A percentile compares a stretch with the other conserved stretches of the same genome.
Conservation (phyloP, 352 stramenopile species). For the Globisporangium recalcitrans region DNA sequence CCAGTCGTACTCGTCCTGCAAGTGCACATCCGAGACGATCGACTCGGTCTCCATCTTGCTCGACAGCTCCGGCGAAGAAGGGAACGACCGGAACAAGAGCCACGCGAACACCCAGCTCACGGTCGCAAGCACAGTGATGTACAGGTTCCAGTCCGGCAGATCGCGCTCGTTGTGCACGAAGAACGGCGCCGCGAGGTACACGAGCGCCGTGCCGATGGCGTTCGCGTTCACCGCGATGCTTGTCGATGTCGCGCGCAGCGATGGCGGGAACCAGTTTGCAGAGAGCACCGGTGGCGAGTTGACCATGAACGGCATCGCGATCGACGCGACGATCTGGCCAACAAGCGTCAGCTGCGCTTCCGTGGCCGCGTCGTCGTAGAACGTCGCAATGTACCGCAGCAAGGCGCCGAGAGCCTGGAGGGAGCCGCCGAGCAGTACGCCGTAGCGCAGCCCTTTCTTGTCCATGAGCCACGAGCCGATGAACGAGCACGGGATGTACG, state of each 20-base stretch:
- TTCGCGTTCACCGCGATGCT: constrained; percentile 76
- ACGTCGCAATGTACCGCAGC: constrained; percentile 42
- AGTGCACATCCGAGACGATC: constrained; percentile 47
- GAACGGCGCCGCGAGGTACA: constrained; percentile 53
- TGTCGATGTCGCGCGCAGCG: constrained; percentile 56
- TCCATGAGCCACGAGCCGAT: constrained; percentile 80
- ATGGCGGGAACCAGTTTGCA: constrained; percentile 69
- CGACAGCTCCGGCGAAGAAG: constrained; percentile 10
- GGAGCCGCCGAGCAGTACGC: constrained; percentile 49
- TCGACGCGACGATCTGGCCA: constrained; percentile 54
- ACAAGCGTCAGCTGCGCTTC: constrained; percentile 45
- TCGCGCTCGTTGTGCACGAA: constrained; percentile 31
- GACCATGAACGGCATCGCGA: constrained; percentile 85
- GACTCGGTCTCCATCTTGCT: constrained; percentile 28
- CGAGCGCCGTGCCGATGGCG: constrained; percentile 54
- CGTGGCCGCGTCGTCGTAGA: constrained; percentile 12
- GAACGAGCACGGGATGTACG: constrained; percentile 78
- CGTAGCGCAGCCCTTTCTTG: constrained; percentile 60
- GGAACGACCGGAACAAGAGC: constrained; percentile 45
- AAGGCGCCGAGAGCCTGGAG: constrained; percentile 47
- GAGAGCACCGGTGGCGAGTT: constrained; percentile 72
- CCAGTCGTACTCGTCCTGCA: constrained; percentile 66
- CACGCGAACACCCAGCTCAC: constrained; percentile 18
- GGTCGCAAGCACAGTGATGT: constrained; percentile 28
- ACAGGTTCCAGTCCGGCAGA: constrained; percentile 41